A percentile compares a stretch with the other conserved stretches of the same genome.
These are phyloP conservation scores for Fusarium sp. DNA, from an alignment of 2,329 filamentous ascomycete species.

Conservation along the genomic window DNA sequence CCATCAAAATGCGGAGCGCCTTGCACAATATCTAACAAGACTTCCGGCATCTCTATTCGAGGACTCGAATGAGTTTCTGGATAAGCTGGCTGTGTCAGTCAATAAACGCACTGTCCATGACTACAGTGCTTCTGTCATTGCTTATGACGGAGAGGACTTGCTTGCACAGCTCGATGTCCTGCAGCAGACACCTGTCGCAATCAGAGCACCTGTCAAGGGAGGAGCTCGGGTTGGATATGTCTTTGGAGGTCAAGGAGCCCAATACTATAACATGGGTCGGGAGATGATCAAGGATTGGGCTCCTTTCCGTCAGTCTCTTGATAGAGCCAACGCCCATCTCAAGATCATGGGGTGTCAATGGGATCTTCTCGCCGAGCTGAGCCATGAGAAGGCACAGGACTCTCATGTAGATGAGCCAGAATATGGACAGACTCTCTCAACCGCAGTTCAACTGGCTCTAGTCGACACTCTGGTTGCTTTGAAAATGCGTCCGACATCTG, in stretches of 20 bases:
- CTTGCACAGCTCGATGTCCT: conserved; percentile 9
- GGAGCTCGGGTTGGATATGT: conserved; percentile 43
- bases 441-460: conserved; percentile 52
- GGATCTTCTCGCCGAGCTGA: conserved; percentile 22
- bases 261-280: conserved; percentile 53
- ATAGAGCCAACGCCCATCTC: background rate
- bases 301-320: conserved; percentile 11
- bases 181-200: conserved; percentile 2
- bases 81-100: background rate
- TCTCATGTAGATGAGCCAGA: conserved; percentile 39
- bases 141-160: conserved; percentile 28
- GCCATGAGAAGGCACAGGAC: conserved; percentile 17
- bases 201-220: conserved; percentile 17
- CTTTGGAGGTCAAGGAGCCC: conserved; percentile 56
- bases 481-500: conserved; percentile 39
- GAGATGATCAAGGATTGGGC: conserved; percentile 42
- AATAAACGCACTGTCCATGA: conserved; percentile 12
- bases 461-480: background rate
- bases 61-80: background rate
- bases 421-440: conserved; percentile 55
- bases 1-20: conserved; percentile 3
- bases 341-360: background rate
- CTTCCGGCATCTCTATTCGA: background rate
- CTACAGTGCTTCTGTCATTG: conserved; percentile 30
- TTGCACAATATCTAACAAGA: background rate